phyloP scores from a whole-genome alignment of 257 asterid genomes.

The Ilex asprella region DNA sequence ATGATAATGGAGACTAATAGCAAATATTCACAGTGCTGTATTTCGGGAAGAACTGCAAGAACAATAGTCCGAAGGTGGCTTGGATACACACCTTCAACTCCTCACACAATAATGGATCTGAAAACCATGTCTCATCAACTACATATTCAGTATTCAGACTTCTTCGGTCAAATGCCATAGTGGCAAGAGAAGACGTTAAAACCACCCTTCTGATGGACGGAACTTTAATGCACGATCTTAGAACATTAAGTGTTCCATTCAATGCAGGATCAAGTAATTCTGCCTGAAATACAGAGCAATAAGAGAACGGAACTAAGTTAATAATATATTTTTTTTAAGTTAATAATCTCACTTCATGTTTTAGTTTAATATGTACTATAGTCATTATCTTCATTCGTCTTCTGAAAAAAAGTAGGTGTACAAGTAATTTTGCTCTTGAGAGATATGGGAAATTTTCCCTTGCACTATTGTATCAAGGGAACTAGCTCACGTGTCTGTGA shows the following conservation, averaged over 20 bases:
- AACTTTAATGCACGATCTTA: slow-evolving; percentile 31
- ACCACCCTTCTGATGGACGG: slow-evolving; percentile 26
- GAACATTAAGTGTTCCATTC: slow-evolving; percentile 49
- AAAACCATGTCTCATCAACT: neutral
- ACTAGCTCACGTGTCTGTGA: neutral
- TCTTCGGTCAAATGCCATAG: neutral
- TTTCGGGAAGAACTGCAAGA: neutral
- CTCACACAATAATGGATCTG: neutral
- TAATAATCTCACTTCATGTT: no score
- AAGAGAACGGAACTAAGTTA: neutral
- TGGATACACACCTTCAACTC: neutral
- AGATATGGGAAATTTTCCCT: no score
- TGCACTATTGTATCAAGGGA: neutral
- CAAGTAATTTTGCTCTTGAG: no score
- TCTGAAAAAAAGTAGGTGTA: no score
- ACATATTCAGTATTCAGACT: neutral
- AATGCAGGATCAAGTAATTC: slow-evolving; percentile 52
- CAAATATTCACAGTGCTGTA: no score
- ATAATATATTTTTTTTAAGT: no score
- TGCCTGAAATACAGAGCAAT: slow-evolving; percentile 22
- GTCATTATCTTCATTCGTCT: no score
- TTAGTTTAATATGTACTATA: no score
- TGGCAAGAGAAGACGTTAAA: neutral
- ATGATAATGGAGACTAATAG: neutral
- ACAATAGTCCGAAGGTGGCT: neutral